Conservation (phyloP, 2,329 filamentous ascomycete genomes). For the Cytospora chrysosperma region DNA sequence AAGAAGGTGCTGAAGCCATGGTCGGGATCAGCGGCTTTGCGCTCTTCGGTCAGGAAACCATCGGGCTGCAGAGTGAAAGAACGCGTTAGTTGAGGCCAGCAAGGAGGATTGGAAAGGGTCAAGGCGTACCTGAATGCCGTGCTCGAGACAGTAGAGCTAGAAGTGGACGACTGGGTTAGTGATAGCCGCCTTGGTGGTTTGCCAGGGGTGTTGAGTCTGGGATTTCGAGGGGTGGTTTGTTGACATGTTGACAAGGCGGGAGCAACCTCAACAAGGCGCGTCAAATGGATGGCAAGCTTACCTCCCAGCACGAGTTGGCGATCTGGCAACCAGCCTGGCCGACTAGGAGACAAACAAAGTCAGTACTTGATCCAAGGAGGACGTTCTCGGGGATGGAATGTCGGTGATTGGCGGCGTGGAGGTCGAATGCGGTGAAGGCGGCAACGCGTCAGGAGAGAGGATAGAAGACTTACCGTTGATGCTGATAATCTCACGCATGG, state of each 20-base stretch:
- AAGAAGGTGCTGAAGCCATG: constrained; percentile 99
- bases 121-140: constrained; percentile 88
- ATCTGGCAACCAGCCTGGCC: constrained; percentile 99
- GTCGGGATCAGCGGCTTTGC: constrained; percentile 88
- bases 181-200: constrained; percentile 30
- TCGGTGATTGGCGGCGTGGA: constrained; percentile 26
- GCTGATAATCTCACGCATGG: constrained; percentile 99
- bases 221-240: constrained; percentile 17
- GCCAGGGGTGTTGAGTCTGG: constrained; percentile 17
- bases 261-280: constrained; percentile 14
- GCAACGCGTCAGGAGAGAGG: constrained; percentile 33
- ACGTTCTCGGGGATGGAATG: constrained; percentile 19
- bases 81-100: constrained; percentile 33
- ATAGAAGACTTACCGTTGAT: constrained; percentile 78
- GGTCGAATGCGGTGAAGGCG: constrained; percentile 44
- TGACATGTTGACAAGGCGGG: constrained; percentile 23
- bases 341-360: constrained; percentile 64
- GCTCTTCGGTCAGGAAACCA: constrained; percentile 97
- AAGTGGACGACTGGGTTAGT: constrained; percentile 27
- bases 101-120: constrained; percentile 6
- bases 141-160: constrained; percentile 99
- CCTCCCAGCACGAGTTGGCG: constrained; percentile 99
- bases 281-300: constrained; percentile 52
- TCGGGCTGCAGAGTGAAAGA: constrained; percentile 67
- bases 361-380: constrained; percentile 41